phyloP scores from a whole-genome alignment of 768 basidiomycete genomes.

The Guyanaporus albipodus region DNA sequence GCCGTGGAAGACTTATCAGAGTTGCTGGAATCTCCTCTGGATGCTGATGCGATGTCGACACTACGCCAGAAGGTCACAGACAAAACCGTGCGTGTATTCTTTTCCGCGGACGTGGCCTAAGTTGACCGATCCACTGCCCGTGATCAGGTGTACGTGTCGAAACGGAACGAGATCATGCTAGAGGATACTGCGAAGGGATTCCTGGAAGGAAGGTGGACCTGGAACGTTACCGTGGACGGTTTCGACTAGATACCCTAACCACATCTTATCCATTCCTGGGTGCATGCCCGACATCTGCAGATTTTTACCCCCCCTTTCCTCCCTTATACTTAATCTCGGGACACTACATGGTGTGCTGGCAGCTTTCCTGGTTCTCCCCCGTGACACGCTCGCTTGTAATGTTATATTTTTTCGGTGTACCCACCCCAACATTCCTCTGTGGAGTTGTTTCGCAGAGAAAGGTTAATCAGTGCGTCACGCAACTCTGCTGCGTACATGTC shows the following conservation, averaged over 20 bases:
- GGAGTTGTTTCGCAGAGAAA: no score
- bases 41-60: constrained; percentile 74
- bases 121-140: neutral
- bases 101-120: neutral
- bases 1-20: constrained; percentile 96
- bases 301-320: neutral
- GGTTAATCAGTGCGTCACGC: no score
- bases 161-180: constrained; percentile 90
- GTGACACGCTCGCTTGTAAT: constrained; percentile 13
- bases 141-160: constrained; percentile 85
- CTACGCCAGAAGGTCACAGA: constrained; percentile 93
- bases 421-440: no score
- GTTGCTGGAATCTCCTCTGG: constrained; percentile 86
- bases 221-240: constrained; percentile 71
- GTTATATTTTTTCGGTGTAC: constrained; percentile 6
- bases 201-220: constrained; percentile 78
- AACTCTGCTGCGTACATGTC: no score
- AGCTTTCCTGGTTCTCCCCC: constrained; percentile 1
- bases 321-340: constrained; percentile 3
- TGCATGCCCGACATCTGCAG: no score
- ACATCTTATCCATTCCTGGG: no score
- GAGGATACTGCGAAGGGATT: constrained; percentile 94
- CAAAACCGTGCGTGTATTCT: constrained; percentile 64
- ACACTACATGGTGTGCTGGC: neutral
- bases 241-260: constrained; percentile 53